Evolutionary conservation across 352 stramenopile genomes (phyloP).

Genomic region (Elongisporangium prolatum): DNA sequence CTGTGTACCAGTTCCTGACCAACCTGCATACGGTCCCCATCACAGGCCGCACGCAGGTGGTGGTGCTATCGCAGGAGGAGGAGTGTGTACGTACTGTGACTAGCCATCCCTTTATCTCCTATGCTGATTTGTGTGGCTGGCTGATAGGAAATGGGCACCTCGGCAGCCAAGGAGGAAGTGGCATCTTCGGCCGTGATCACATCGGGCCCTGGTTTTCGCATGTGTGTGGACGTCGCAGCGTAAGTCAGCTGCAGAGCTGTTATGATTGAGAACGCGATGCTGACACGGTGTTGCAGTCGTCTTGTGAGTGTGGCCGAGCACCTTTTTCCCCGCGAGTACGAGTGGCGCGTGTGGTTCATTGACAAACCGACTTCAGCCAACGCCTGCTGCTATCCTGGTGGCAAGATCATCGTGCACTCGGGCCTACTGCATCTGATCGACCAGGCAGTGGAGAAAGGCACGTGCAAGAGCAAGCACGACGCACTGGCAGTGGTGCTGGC

Average conservation of each 20-base stretch:
- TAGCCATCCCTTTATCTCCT: neutral
- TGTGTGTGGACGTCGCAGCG: conserved; percentile 61
- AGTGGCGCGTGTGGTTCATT: conserved; percentile 58
- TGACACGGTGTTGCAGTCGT: conserved; percentile 20
- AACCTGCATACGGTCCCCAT: conserved; percentile 70
- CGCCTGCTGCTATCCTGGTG: conserved; percentile 53
- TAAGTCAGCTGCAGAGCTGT: conserved; percentile 20
- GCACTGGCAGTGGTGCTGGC: conserved; percentile 59
- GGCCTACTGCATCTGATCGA: conserved; percentile 69
- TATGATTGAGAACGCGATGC: neutral
- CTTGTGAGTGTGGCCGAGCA: conserved; percentile 56
- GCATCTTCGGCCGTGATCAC: conserved; percentile 32
- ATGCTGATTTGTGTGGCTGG: neutral
- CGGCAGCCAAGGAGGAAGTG: conserved; percentile 38
- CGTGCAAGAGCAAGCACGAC: conserved; percentile 53
- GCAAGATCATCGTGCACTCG: conserved; percentile 69
- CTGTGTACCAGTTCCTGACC: conserved; percentile 61
- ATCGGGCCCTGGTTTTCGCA: conserved; percentile 34
- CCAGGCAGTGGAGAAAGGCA: conserved; percentile 46
- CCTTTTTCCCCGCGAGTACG: conserved; percentile 59
- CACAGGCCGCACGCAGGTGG: conserved; percentile 59
- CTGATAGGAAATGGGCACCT: conserved; percentile 47
- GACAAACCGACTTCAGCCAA: conserved; percentile 46
- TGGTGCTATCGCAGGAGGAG: conserved; percentile 53
- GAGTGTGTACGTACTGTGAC: conserved; percentile 40